A percentile compares a stretch with the other conserved stretches of the same genome.
Evolutionary conservation across 1,284 basidiomycete genomes (phyloP).

Genomic region (Moesziomyces parantarcticus): DNA sequence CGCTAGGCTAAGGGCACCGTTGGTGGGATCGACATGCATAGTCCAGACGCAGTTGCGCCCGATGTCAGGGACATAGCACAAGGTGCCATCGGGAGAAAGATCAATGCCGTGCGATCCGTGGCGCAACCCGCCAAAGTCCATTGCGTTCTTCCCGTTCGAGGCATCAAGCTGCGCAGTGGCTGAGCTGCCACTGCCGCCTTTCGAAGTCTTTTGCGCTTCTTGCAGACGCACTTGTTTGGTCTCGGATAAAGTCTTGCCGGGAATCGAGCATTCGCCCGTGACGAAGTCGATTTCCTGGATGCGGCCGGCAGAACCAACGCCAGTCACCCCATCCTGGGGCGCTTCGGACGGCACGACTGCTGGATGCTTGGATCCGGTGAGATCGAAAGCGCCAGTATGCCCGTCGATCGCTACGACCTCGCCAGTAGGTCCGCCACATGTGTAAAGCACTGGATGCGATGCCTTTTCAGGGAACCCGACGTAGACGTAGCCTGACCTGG

Average conservation of each 20-base stretch:
- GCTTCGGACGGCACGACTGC: conserved; percentile 10
- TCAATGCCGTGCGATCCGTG: conserved; percentile 40
- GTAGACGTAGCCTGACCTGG: conserved; percentile 50
- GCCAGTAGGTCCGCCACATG: conserved; percentile 68
- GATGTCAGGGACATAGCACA: conserved; percentile 45
- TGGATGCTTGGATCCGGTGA: conserved; percentile 21
- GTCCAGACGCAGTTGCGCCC: conserved; percentile 69
- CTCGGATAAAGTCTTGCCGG: conserved; percentile 38
- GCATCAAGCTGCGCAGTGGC: conserved; percentile 24
- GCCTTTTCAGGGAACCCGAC: conserved; percentile 28
- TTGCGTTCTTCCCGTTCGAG: conserved; percentile 34
- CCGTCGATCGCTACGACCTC: conserved; percentile 66
- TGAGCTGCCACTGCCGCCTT: background rate
- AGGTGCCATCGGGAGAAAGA: conserved; percentile 24
- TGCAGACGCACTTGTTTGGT: conserved; percentile 8
- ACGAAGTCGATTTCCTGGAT: conserved; percentile 64
- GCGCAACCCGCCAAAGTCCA: conserved; percentile 55
- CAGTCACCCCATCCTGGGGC: conserved; percentile 19
- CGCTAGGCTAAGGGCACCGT: conserved; percentile 59
- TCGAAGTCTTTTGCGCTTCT: background rate
- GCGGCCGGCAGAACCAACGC: conserved; percentile 36
- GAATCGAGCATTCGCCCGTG: conserved; percentile 40
- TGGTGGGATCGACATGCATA: conserved; percentile 61
- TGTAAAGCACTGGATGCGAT: conserved; percentile 66
- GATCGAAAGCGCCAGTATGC: conserved; percentile 58